Base-by-base conservation (phyloP, 148 eudicot genomes). In the Rhododendron ovatum region DNA sequence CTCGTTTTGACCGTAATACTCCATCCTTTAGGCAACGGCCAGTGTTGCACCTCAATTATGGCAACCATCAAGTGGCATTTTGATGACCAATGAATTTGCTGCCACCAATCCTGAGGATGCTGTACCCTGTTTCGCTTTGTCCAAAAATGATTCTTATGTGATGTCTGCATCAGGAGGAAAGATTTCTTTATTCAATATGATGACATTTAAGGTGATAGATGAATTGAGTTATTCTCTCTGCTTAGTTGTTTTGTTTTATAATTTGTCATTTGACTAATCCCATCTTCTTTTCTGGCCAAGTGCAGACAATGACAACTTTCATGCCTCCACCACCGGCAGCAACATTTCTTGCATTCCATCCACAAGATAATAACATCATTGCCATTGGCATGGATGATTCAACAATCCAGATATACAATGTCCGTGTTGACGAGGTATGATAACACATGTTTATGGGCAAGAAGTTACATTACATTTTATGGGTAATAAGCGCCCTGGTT, bases 331-430 rank as follows among this genome's bases (percentile, higher is more conserved):
- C 99, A 88, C 98, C 99, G 47, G 99, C 98, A 55, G 98, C 99
- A 48, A 95, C 98, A 26, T 96, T 95, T 89, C 92, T 96, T 84
- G 97, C 96, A 71, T 95, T 95, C 83, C 96, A 96, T 88, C 99
- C 99, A 39, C 95, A 94, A 84, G 98, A 96, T 82, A 96, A 96
- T 89, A 96, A 96, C 88, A 94, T 96, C 61, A 95, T 96, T 88
- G 99, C 98, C 63, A 93, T 96, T 86, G 99, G 99, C 84, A 93
- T 95, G 97, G 99, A 95, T 88, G 99, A 96, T 84, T 93, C 98
- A 35, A 90, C 96, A 45, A 96, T 96, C 85, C 97, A 95, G 85
- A 95, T 96, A 85, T 96, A 95, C 87, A 96, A 95, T 83, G 96
- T 96, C 84, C 98, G 99, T 79, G 93, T 94, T 73, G 98, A 94